Evolutionary conservation across 768 basidiomycete species (phyloP).

Genomic region (Coprinopsis cinerea): DNA sequence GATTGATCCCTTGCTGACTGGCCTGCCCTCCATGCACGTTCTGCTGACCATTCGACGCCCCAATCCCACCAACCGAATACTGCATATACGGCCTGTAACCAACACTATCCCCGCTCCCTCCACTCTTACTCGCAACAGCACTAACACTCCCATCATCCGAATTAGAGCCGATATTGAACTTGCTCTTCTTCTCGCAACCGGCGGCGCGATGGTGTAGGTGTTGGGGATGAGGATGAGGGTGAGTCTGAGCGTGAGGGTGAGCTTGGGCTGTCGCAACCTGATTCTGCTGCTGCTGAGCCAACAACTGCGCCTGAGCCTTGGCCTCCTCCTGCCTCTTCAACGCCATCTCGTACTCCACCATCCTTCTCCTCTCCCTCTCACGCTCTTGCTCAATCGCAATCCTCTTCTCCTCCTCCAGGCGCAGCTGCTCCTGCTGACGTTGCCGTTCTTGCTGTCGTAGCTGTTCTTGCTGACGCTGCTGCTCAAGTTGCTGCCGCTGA

Average conservation of each 20-base stretch:
- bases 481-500: constrained; percentile 1
- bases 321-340: background rate
- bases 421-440: background rate
- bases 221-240: background rate
- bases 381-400: background rate
- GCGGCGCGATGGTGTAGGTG: background rate
- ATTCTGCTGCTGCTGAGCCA: background rate
- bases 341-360: background rate
- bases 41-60: no score
- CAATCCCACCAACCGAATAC: background rate
- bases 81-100: background rate
- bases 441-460: background rate
- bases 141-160: constrained; percentile 45
- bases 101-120: constrained; percentile 1
- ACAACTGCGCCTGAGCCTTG: background rate
- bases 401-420: background rate
- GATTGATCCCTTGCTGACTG: background rate
- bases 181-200: constrained; percentile 6
- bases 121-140: constrained; percentile 13
- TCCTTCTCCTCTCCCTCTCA: background rate
- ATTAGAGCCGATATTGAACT: constrained; percentile 56
- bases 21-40: background rate
- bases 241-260: background rate
- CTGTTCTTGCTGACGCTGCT: background rate
- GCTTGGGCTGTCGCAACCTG: background rate